Evolutionary conservation across 1,284 basidiomycete genomes (phyloP), one percentile per base, ranked within the genome.

Genomic region (Earliella scabrosa): DNA sequence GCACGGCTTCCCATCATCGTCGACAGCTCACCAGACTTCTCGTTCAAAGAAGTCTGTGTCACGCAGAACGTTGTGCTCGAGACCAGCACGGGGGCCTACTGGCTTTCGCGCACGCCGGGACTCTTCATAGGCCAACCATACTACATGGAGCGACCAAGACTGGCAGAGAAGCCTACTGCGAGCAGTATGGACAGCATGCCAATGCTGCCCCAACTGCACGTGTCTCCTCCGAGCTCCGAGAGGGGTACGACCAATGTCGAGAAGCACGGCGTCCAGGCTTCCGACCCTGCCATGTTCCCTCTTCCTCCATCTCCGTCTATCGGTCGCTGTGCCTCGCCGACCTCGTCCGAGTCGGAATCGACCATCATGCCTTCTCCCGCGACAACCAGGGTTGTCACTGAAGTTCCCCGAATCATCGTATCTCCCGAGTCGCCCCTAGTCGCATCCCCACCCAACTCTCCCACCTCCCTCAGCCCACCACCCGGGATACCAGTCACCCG

Each of bases 101-200:
- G 57, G 57, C 49, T 35, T 11, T 59, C 57, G 4, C 48, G 49
- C 21, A 51, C 57, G 3, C 52, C 57, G 13, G 57, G 57, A 6
- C 31, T 59, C 21, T 59, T 54, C 52, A 52, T 59, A 10, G 57
- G 57, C 10, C 57, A 59, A 18, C 57, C 52, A 2, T 59, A 59
- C 41, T 54, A 51, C 45, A 16, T 53, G 43, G 43, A 41, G 21
- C 48, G 43, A 23, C 43, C 48, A 2, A 32, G 1, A 11, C 20
- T 46, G 16, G 36, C 48, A 32, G 48, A 50, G 54, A 50, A 54
- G 53, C 36, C 27, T 23, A 40, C 38, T 13, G 13, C 39, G 36
- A 20, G 31, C 18, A 41, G 36, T 8, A 21, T 18, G 11, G 43
- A 40, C 23, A 53, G 45, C 45, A 34, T 47, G 23, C 45, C 52